phyloP scores from a whole-genome alignment of 768 basidiomycete species.

The Omphalotus guepiniiformis region DNA sequence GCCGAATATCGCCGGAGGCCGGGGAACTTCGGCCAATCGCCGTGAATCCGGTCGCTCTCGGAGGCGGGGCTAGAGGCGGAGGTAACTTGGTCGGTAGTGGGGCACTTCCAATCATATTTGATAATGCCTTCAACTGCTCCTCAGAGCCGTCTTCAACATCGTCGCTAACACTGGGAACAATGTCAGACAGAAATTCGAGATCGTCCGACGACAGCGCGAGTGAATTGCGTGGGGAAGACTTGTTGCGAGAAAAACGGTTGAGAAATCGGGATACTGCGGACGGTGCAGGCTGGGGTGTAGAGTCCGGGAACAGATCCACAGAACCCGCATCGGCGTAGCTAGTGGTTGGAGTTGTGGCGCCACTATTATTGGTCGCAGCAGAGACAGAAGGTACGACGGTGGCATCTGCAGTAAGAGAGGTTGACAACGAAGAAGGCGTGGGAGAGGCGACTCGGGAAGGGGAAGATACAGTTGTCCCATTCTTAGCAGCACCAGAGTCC shows the following conservation, averaged over 20 bases:
- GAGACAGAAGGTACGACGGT: not conserved
- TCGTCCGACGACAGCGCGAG: slow-evolving; percentile 76
- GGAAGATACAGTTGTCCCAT: slow-evolving; percentile 1
- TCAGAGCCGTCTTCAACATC: slow-evolving; percentile 26
- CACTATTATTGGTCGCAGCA: not conserved
- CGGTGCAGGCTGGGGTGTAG: slow-evolving; percentile 28
- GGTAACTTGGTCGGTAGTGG: slow-evolving; percentile 42
- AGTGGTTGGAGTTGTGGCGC: slow-evolving; percentile 14
- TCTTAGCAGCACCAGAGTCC: not conserved
- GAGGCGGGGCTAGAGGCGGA: slow-evolving; percentile 39
- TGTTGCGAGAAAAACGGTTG: slow-evolving; percentile 62
- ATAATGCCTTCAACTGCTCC: slow-evolving; percentile 31
- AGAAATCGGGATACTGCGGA: slow-evolving; percentile 85
- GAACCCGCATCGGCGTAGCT: slow-evolving; percentile 1
- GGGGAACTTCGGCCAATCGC: slow-evolving; percentile 1
- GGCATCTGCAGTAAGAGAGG: slow-evolving; percentile 1
- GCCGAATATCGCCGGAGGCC: not conserved
- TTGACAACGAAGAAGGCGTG: not conserved
- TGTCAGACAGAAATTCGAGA: slow-evolving; percentile 74
- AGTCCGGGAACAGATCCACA: slow-evolving; percentile 7
- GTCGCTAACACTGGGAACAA: slow-evolving; percentile 53
- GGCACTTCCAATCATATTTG: slow-evolving; percentile 38
- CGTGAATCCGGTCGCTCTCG: slow-evolving; percentile 17
- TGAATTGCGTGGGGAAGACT: slow-evolving; percentile 41
- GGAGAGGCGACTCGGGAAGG: slow-evolving; percentile 8